Conservation (phyloP, 1,139 yeast genomes). For the Pichia sp. region DNA sequence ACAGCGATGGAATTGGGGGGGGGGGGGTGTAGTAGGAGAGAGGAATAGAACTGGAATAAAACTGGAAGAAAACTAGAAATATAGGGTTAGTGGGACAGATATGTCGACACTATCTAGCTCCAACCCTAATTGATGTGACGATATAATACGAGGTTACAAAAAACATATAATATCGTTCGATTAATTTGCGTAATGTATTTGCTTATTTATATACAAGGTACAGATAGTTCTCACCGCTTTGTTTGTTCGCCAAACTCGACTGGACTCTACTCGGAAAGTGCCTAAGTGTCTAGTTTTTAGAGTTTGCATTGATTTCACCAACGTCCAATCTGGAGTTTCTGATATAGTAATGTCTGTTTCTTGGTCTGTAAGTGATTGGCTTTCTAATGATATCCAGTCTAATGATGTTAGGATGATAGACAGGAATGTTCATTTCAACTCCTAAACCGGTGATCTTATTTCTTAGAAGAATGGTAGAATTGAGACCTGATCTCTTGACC, state of each 20-base stretch:
- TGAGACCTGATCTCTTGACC: constrained; percentile 61
- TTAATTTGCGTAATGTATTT: too few relatives aligned
- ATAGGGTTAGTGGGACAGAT: too few relatives aligned
- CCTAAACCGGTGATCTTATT: constrained; percentile 73
- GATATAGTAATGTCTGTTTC: constrained; percentile 83
- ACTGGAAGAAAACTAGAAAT: too few relatives aligned
- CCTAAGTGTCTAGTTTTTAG: constrained; percentile 9
- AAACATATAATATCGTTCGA: too few relatives aligned
- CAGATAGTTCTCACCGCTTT: background rate
- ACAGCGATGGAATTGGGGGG: too few relatives aligned
- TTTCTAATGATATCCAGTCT: constrained; percentile 68
- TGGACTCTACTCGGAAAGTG: too few relatives aligned
- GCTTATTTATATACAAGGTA: background rate
- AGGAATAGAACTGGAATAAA: too few relatives aligned
- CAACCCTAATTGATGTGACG: too few relatives aligned
- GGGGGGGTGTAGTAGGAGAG: too few relatives aligned
- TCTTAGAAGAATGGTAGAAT: constrained; percentile 67
- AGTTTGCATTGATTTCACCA: constrained; percentile 20
- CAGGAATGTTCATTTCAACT: constrained; percentile 71
- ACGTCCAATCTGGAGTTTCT: constrained; percentile 81
- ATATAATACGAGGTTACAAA: too few relatives aligned
- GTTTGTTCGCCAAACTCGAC: too few relatives aligned
- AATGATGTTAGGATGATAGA: constrained; percentile 69
- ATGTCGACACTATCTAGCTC: too few relatives aligned
- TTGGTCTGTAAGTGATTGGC: constrained; percentile 58